Base-by-base conservation (phyloP, 257 asterid genomes). In the Solanum megistacrolobum region DNA sequence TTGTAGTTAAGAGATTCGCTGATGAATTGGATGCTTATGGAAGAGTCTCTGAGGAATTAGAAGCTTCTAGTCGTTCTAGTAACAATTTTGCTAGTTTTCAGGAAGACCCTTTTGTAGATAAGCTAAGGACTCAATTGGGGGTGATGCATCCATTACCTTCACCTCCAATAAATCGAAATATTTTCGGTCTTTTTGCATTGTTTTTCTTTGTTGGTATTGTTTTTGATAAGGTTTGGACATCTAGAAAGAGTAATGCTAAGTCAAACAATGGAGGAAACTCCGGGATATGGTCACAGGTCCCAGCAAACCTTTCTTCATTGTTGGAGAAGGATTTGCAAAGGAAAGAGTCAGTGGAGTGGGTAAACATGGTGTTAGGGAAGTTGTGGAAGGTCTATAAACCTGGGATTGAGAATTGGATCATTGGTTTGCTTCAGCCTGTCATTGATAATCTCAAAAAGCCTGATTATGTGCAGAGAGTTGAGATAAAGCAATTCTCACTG, bases 331-430 rank as follows among this genome's bases (percentile, higher is more conserved):
- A 95, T 92, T 93, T 94, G 91, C 96, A 93, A 92, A 93, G 98
- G 93, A 95, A 95, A 81, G 98, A 95, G 78, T 94, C 98, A 5
- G 98, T 95, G 36, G 98, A 95, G 90, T 95, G 98, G 98, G 98
- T 95, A 52, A 95, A 95, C 79, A 95, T 95, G 98, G 98, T 95
- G 92, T 88, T 95, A 91, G 96, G 96, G 87, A 95, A 95, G 93
- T 90, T 95, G 88, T 95, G 98, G 98, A 95, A 95, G 89, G 98
- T 95, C 4, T 95, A 95, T 41, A 93, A 93, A 87, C 91, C 90
- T 81, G 95, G 94, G 34, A 87, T 95, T 86, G 98, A 95, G 94
- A 93, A 93, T 90, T 95, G 98, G 98, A 71, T 95, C n/a, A 93
- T 93, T 87, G 98, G 98, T 65, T 91, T 90, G 92, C 92, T 95